Base-by-base conservation (phyloP, 352 stramenopile genomes). In the Pythium grandisporangium region DNA sequence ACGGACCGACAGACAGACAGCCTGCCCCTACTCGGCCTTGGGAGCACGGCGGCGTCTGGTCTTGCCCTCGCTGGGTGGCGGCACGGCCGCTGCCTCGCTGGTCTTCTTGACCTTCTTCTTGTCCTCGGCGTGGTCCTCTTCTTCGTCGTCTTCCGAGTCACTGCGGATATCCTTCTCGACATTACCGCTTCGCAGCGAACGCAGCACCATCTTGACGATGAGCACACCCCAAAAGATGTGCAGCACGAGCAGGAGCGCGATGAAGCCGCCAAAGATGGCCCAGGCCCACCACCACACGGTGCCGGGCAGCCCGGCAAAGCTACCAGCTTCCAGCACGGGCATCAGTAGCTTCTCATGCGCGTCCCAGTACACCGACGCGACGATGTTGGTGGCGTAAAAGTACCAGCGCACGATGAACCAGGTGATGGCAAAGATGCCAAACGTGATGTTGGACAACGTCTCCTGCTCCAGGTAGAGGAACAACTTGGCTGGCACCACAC, bases 151-250 rank as follows among this genome's bases (percentile, higher is more conserved):
- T 49, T 86, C 76, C 25, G 76, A 89, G 49, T 85, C 76, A 48
- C 72, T 89, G 43, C 76, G 76, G 22, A 89, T 89, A 30, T 86
- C 76, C 54, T 86, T 86, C 52, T 89, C 71, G 14, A 85, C 73
- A 48, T 79, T 85, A 46, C 73, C 70, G 32, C 69, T 60, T 30
- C 61, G 46, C 6, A 89, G 58, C 27, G 69, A 70, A 53, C 74
- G 75, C 45, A 64, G 27, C 6, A 85, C 69, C 76, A 87, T 89
- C 48, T 79, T 75, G 58, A 69, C 65, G 40, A 89, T 89, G 48
- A 89, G 46, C 30, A 78, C 20, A 36, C 70, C 76, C 76, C 73
- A 89, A 69, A 84, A 85, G 30, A 87, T 37, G 55, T 89, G 73
- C 27, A 89, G 66, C 41, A 70, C 56, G 13, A 85, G 56, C 22